Base-by-base conservation (phyloP, 176 grass and related monocot species). In the Eleusine coracana region DNA sequence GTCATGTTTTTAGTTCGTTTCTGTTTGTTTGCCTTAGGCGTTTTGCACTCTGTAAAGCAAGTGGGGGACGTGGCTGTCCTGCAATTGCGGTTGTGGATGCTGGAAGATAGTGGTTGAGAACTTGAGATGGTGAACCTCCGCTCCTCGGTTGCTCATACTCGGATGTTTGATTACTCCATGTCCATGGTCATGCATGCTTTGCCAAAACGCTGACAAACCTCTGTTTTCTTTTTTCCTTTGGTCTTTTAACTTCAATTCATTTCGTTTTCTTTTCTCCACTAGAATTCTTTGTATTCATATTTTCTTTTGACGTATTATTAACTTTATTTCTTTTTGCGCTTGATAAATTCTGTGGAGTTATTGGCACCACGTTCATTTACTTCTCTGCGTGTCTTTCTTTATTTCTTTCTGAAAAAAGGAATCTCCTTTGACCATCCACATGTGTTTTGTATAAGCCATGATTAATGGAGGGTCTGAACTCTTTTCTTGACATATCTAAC, bases 51-150 rank as follows among this genome's bases (percentile, higher is more conserved):
- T 31, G 70, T 34, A 85, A 69, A 75, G 63, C 64, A 62, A 51
- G 2, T 52, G 50, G 60, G n/a, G 34, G 34, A 76, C 40, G 70
- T 88, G 82, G 82, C 29, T 79, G 60, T 46, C 68, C 49, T n/a
- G 86, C 72, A 48, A 40, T 60, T 83, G 64, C 51, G 7, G 66
- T 13, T 55, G 23, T 56, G 38, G 81, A 61, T n/a, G 12, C 5
- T 37, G 28, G 20, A 72, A 44, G 72, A 25, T 34, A 76, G 82
- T 44, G 5, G 41, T 44, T 8, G 55, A 31, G 44, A 34, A 34
- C 31, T 55, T 80, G 66, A 83, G 67, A 83, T 65, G 71, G 44
- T 75, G 77, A 84, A 75, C 81, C 21, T 70, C 70, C 79, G 34
- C 48, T 78, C 66, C 48, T 48, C 58, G 5, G 2, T 52, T 62